Conservation (phyloP, 2,329 filamentous ascomycete genomes). For the Furcasterigmium furcatum region DNA sequence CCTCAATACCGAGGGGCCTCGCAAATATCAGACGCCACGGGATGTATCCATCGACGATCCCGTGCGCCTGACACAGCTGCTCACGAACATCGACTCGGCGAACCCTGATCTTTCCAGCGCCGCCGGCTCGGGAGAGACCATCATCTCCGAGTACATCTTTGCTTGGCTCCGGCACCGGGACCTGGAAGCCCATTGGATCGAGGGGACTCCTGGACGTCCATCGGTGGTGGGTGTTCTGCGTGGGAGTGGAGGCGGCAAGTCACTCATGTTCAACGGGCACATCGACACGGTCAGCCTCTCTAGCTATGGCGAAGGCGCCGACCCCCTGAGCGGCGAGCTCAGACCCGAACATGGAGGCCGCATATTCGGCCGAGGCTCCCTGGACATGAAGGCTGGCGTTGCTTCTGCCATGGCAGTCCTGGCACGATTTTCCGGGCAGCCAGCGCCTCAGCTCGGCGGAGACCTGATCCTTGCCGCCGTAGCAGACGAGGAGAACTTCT, state of each 20-base stretch:
- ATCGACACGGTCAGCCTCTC: slow-evolving; percentile 47
- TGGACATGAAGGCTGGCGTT: slow-evolving; percentile 50
- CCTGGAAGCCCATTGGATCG: slow-evolving; percentile 47
- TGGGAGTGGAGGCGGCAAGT: slow-evolving; percentile 42
- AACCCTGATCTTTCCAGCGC: slow-evolving; percentile 37
- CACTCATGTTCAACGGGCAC: slow-evolving; percentile 50
- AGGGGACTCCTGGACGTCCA: slow-evolving; percentile 40
- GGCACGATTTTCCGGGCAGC: slow-evolving; percentile 13
- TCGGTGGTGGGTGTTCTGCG: slow-evolving; percentile 45
- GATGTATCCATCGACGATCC: slow-evolving; percentile 37
- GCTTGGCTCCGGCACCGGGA: slow-evolving; percentile 49
- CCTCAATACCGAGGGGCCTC: slow-evolving; percentile 62
- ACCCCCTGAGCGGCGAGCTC: slow-evolving; percentile 37
- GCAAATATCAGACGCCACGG: slow-evolving; percentile 46
- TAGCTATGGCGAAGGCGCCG: slow-evolving; percentile 35
- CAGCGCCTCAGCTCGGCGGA: slow-evolving; percentile 35
- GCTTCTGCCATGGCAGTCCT: slow-evolving; percentile 42
- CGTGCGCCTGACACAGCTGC: slow-evolving; percentile 35
- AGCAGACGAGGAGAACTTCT: slow-evolving; percentile 48
- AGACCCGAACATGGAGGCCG: slow-evolving; percentile 28
- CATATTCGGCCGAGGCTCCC: slow-evolving; percentile 41
- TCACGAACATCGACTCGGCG: slow-evolving; percentile 47
- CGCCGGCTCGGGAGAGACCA: slow-evolving; percentile 40
- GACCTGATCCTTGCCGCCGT: slow-evolving; percentile 52
- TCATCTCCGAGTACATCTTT: slow-evolving; percentile 40